Base-by-base conservation (phyloP, 371 early-diverging fungal genomes). In the Mortierella sp. region DNA sequence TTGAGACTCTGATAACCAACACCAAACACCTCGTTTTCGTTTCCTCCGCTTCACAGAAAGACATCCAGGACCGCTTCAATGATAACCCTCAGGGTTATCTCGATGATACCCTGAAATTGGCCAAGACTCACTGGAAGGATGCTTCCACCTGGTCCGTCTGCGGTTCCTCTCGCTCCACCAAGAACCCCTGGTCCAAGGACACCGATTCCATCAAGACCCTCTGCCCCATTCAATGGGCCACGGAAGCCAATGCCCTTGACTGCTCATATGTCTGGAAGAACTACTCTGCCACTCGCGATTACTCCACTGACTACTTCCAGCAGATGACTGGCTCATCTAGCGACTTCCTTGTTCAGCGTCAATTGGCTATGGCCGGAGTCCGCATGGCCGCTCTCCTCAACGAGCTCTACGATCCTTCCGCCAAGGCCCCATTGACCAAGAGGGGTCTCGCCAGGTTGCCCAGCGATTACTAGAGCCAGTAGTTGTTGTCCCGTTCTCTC, bases 221-320 rank as follows among this genome's bases (percentile, higher is more conserved):
- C 24, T 81, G 79, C 56, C 80, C 83, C 17, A 52, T 69, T 16
- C 53, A 70, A 40, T 84, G 83, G 82, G 77, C 82, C 5, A 21
- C 21, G 8, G 66, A 69, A 24, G 50, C 69, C 39, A 72, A 83
- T 52, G 60, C 57, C 5, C 53, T 76, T n/a, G 80, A 73, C 39
- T 84, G 84, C 68, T 43, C 61, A 5, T 53, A 57, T 13, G 80
- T 79, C 57, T 84, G 77, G 77, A 50, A 56, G 29, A 59, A 64
- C 40, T 71, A 67, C 40, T 60, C 60, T n/a, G 25, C 61, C 25
- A 69, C 63, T 9, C 47, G 46, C 10, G 77, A 76, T 43, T 69
- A 69, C 47, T 76, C 77, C 27, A 57, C 57, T 4, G 59, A 50
- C 8, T 76, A 67, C 54, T 65, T 65, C 41, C 13, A 53, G 39